phyloP scores from a whole-genome alignment of 1,284 basidiomycete genomes.

The Leccinum pachyderme region DNA sequence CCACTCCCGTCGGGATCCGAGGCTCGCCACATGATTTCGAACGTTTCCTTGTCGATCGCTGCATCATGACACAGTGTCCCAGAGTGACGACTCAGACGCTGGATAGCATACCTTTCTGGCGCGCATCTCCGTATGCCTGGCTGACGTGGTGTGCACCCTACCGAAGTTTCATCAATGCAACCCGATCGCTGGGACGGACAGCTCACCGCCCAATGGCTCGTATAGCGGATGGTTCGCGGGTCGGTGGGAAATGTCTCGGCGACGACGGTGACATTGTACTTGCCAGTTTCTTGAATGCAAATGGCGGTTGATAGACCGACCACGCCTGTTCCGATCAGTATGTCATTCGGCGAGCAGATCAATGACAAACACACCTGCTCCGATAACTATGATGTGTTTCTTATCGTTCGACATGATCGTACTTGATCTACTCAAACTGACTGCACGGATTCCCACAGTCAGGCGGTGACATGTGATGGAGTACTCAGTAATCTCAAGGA shows the following conservation, averaged over 20 bases:
- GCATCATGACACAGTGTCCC: background rate
- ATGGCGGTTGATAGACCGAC: slow-evolving; percentile 72
- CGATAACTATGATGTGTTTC: slow-evolving; percentile 36
- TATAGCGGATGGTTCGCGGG: slow-evolving; percentile 63
- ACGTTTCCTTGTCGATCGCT: slow-evolving; percentile 75
- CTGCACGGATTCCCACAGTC: no score
- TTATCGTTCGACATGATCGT: slow-evolving; percentile 14
- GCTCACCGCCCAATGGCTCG: slow-evolving; percentile 76
- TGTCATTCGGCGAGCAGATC: background rate
- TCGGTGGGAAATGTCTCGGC: slow-evolving; percentile 69
- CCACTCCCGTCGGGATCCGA: slow-evolving; percentile 54
- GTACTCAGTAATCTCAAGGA: background rate
- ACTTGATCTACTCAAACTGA: slow-evolving; percentile 7
- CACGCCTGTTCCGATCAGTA: slow-evolving; percentile 43
- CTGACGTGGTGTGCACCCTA: slow-evolving; percentile 73
- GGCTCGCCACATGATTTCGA: slow-evolving; percentile 67
- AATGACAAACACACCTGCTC: slow-evolving; percentile 32
- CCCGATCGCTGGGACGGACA: background rate
- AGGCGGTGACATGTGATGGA: no score
- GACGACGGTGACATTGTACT: slow-evolving; percentile 60
- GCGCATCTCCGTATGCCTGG: slow-evolving; percentile 44
- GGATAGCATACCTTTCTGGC: slow-evolving; percentile 46
- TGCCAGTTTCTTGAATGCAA: slow-evolving; percentile 56
- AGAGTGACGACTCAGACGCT: background rate
- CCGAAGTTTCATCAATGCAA: background rate